Evolutionary conservation across 2,329 filamentous ascomycete species (phyloP).

Genomic region (Venturia asperata): DNA sequence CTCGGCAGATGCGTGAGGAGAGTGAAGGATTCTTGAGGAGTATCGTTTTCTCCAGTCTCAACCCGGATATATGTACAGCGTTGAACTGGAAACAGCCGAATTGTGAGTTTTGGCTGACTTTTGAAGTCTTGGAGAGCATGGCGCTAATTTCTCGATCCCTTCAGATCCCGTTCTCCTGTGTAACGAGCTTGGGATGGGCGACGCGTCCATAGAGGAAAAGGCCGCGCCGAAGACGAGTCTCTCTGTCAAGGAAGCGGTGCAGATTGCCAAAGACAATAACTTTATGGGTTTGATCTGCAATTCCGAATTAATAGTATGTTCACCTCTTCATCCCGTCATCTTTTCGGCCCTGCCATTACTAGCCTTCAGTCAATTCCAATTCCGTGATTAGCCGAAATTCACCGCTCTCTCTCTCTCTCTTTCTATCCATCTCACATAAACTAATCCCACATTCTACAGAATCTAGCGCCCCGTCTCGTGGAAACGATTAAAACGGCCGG

Average conservation of each 20-base stretch:
- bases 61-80: constrained; percentile 80
- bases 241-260: constrained; percentile 90
- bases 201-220: background rate
- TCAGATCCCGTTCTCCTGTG: constrained; percentile 83
- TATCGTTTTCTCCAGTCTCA: constrained; percentile 91
- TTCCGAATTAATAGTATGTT: constrained; percentile 71
- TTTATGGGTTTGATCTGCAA: constrained; percentile 96
- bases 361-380: background rate
- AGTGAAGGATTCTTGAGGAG: constrained; percentile 67
- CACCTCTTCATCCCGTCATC: background rate
- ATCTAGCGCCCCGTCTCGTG: constrained; percentile 85
- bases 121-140: too few relatives aligned
- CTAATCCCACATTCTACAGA: constrained; percentile 44
- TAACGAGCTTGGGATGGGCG: constrained; percentile 67
- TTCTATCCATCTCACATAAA: constrained; percentile 10
- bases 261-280: constrained; percentile 91
- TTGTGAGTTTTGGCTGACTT: constrained; percentile 46
- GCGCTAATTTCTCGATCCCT: too few relatives aligned
- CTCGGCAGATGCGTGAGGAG: constrained; percentile 59
- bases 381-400: background rate
- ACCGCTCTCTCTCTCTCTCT: background rate
- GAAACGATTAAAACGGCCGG: constrained; percentile 93
- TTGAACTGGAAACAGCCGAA: constrained; percentile 99
- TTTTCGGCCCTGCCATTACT: background rate
- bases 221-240: constrained; percentile 53